Evolutionary conservation across 352 stramenopile genomes (phyloP).

Genomic region (Phytopythium kandeliae): DNA sequence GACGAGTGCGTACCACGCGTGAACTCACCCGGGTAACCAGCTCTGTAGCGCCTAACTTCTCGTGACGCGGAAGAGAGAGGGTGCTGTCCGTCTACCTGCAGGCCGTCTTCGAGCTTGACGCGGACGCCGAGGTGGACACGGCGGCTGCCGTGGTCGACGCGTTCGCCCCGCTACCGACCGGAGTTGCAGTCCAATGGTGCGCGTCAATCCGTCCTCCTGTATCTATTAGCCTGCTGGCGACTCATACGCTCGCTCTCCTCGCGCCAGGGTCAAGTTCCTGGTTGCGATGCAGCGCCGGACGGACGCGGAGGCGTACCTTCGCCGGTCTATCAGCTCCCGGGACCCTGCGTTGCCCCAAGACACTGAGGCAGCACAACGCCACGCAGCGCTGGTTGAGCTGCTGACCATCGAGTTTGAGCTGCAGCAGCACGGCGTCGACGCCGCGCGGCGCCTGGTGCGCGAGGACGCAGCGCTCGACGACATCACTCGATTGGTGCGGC

Average conservation of each 20-base stretch:
- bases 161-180: conserved; percentile 36
- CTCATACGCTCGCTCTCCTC: background rate
- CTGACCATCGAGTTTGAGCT: conserved; percentile 46
- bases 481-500: conserved; percentile 31
- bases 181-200: conserved; percentile 39
- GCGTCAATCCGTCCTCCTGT: too few relatives aligned
- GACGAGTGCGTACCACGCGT: conserved; percentile 13
- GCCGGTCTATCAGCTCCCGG: conserved; percentile 13
- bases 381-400: conserved; percentile 23
- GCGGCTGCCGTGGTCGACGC: conserved; percentile 27
- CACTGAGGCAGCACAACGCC: conserved; percentile 16
- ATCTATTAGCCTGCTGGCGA: background rate
- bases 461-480: conserved; percentile 36
- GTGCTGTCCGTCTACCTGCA: conserved; percentile 65
- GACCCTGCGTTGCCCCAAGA: background rate
- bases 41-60: background rate
- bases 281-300: conserved; percentile 45
- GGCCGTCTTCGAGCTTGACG: conserved; percentile 51
- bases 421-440: conserved; percentile 27
- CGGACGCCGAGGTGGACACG: conserved; percentile 50
- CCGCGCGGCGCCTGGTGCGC: conserved; percentile 26
- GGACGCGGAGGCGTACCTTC: conserved; percentile 22
- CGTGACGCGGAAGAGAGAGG: conserved; percentile 40
- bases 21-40: too few relatives aligned
- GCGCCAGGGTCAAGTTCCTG: conserved; percentile 49